These are phyloP conservation scores for Kokia cookei DNA, from an alignment of 441 rosid genomes.

Conservation along the genomic window DNA sequence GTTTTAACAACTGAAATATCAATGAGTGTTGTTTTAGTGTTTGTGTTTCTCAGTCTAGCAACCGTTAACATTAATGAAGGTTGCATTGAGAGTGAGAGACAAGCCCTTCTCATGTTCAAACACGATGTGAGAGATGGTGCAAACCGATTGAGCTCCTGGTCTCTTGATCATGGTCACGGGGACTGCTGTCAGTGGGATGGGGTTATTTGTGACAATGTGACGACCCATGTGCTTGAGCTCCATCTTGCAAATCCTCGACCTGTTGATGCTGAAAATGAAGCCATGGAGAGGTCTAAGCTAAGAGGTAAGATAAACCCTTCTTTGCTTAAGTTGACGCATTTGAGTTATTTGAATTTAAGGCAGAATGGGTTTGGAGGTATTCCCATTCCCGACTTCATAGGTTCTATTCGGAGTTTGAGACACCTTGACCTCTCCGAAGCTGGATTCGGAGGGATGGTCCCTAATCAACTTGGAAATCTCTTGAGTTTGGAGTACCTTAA, in stretches of 20 bases:
- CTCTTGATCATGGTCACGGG: not conserved
- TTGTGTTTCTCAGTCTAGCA: not conserved
- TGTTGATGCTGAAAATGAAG: not conserved
- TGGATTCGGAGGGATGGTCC: constrained; percentile 10
- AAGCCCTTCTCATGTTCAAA: constrained; percentile 17
- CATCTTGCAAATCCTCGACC: constrained; percentile 2
- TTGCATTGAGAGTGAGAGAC: constrained; percentile 8
- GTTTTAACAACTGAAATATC: not conserved
- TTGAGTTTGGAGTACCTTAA: constrained; percentile 6
- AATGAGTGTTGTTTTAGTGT: not conserved
- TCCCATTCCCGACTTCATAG: constrained; percentile 11
- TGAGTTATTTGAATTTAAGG: not conserved
- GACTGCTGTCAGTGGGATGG: not conserved
- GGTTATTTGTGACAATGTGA: constrained; percentile 6
- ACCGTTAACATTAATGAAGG: not conserved
- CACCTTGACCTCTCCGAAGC: constrained; percentile 1
- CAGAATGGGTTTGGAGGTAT: not conserved
- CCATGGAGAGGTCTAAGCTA: not conserved
- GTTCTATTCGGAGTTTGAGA: constrained; percentile 2
- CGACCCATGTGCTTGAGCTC: constrained; percentile 14
- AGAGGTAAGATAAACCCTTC: constrained; percentile 10
- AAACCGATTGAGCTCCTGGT: constrained; percentile 3
- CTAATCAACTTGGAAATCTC: constrained; percentile 15
- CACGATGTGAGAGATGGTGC: constrained; percentile 2
- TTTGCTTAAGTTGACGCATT: not conserved